These are phyloP conservation scores for Didymella sp. DNA, from an alignment of 2,329 filamentous ascomycete genomes.

Conservation along the genomic window DNA sequence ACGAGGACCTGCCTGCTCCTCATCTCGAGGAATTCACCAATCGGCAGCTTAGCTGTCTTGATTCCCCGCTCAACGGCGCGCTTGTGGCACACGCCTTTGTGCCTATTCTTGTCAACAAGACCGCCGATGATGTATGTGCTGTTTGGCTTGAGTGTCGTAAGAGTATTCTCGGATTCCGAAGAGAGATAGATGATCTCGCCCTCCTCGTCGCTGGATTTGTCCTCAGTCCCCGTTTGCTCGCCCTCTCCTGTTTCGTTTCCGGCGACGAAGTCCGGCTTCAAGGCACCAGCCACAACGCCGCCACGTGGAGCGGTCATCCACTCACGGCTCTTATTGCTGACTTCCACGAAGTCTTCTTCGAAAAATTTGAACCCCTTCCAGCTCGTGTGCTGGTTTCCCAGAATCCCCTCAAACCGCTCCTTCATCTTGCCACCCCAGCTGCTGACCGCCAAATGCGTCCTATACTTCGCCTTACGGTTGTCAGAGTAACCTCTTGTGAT, in stretches of 20 bases:
- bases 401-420: constrained; percentile 77
- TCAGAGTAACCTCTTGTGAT: constrained; percentile 89
- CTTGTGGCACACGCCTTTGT: constrained; percentile 93
- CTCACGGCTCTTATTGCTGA: constrained; percentile 69
- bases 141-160: constrained; percentile 83
- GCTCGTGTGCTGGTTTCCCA: constrained; percentile 72
- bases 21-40: constrained; percentile 95
- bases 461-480: constrained; percentile 73
- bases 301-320: constrained; percentile 69
- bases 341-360: constrained; percentile 75
- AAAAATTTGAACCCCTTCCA: constrained; percentile 83
- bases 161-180: constrained; percentile 85
- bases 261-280: constrained; percentile 49
- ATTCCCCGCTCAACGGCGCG: constrained; percentile 77
- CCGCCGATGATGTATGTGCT: constrained; percentile 93
- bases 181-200: constrained; percentile 84
- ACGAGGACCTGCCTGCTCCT: constrained; percentile 82
- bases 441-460: constrained; percentile 76
- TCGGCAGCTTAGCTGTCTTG: constrained; percentile 88
- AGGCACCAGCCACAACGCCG: constrained; percentile 66
- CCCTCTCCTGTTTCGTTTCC: constrained; percentile 51
- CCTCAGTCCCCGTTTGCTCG: constrained; percentile 2
- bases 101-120: constrained; percentile 92
- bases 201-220: constrained; percentile 36
- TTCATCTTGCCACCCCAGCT: constrained; percentile 78